phyloP scores from a whole-genome alignment of 2,329 filamentous ascomycete genomes.

The Penicillium sp. region DNA sequence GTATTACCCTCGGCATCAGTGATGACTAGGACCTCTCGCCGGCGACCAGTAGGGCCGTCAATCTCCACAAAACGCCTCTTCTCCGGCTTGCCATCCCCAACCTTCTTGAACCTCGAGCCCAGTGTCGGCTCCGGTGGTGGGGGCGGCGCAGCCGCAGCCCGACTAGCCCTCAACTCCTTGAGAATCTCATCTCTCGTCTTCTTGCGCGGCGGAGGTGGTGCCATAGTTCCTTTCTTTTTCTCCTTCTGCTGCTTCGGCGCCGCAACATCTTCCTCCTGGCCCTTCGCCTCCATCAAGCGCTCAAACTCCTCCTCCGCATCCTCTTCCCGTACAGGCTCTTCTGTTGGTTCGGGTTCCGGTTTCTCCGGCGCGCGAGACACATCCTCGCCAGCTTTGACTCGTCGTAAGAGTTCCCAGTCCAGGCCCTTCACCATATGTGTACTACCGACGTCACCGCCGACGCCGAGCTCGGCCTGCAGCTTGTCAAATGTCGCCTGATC shows the following conservation, averaged over 20 bases:
- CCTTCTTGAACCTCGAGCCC: conserved; percentile 56
- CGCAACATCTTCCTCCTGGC: conserved; percentile 29
- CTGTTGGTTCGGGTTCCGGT: conserved; percentile 21
- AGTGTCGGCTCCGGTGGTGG: conserved; percentile 50
- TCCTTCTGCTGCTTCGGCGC: conserved; percentile 40
- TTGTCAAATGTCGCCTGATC: conserved; percentile 75
- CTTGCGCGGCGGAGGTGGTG: conserved; percentile 46
- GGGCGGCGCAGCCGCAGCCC: conserved; percentile 41
- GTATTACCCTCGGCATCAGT: conserved; percentile 60
- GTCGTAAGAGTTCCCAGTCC: conserved; percentile 69
- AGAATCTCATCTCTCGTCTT: conserved; percentile 60
- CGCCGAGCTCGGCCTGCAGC: conserved; percentile 67
- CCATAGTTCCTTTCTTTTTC: conserved; percentile 52
- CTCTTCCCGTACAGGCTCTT: conserved; percentile 34
- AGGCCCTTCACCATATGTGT: conserved; percentile 91
- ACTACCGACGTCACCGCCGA: conserved; percentile 74
- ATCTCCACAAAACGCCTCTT: conserved; percentile 55
- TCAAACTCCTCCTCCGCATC: conserved; percentile 64
- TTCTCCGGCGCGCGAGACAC: conserved; percentile 41
- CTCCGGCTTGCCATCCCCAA: conserved; percentile 48
- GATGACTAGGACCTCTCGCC: conserved; percentile 58
- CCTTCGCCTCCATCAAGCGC: conserved; percentile 40
- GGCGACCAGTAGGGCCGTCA: conserved; percentile 49
- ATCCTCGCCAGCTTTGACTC: conserved; percentile 52
- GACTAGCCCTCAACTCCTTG: conserved; percentile 57